Conservation (phyloP, 148 eudicot genomes). For the Arbutus unedo region DNA sequence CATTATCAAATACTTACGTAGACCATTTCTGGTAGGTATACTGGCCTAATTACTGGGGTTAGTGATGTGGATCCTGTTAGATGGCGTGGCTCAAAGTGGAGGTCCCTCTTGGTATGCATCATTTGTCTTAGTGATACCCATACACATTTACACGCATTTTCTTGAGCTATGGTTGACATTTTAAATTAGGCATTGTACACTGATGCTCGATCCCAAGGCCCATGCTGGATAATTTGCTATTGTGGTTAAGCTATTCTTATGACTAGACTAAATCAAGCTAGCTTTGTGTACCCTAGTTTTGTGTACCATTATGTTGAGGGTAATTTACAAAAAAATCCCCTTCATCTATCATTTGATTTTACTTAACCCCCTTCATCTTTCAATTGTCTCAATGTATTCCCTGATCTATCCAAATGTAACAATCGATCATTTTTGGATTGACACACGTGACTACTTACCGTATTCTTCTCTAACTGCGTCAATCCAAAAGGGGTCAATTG, state of each 20-base stretch:
- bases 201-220: not conserved
- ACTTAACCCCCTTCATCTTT: too few relatives aligned
- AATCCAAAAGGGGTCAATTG: too few relatives aligned
- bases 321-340: too few relatives aligned
- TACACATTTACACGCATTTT: not conserved
- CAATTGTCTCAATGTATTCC: too few relatives aligned
- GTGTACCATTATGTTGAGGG: too few relatives aligned
- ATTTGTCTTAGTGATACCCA: not conserved
- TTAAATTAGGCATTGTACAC: not conserved
- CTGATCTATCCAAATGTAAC: too few relatives aligned
- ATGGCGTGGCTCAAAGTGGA: slow-evolving; percentile 98
- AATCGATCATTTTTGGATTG: too few relatives aligned
- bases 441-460: too few relatives aligned
- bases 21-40: slow-evolving; percentile 46
- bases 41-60: slow-evolving; percentile 75
- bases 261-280: not conserved
- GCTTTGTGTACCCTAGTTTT: not conserved
- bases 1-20: slow-evolving; percentile 5
- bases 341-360: too few relatives aligned
- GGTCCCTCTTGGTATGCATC: slow-evolving; percentile 71
- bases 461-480: too few relatives aligned
- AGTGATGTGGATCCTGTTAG: slow-evolving; percentile 75
- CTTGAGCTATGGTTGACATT: not conserved
- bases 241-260: not conserved
- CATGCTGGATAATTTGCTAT: not conserved